A percentile compares a stretch with the other conserved stretches of the same genome.
Conservation (phyloP, 768 basidiomycete genomes). For the Pluteus cervinus region DNA sequence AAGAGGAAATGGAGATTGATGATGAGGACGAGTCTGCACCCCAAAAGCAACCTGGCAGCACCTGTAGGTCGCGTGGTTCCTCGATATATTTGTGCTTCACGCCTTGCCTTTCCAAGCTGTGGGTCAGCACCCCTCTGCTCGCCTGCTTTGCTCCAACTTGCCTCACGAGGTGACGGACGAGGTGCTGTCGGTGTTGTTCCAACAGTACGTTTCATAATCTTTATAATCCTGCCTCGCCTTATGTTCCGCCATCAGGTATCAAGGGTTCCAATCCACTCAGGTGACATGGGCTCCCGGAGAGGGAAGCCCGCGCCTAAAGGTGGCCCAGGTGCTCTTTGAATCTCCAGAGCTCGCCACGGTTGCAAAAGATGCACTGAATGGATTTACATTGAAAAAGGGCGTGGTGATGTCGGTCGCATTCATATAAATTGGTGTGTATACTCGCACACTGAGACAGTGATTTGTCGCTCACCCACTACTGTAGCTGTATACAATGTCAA, state of each 20-base stretch:
- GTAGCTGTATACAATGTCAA: background rate
- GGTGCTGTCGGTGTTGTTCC: conserved; percentile 82
- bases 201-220: conserved; percentile 60
- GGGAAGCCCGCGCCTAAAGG: conserved; percentile 69
- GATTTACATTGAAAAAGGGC: conserved; percentile 81
- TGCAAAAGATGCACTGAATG: conserved; percentile 80
- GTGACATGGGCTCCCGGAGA: conserved; percentile 66
- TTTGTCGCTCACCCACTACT: background rate
- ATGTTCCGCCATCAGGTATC: conserved; percentile 49
- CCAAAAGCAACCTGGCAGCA: conserved; percentile 26
- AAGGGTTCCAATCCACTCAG: conserved; percentile 71
- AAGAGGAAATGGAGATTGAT: conserved; percentile 92
- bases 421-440: conserved; percentile 28
- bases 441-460: background rate
- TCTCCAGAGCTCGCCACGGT: conserved; percentile 64
- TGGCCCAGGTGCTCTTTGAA: conserved; percentile 79
- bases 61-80: conserved; percentile 39
- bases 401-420: conserved; percentile 80
- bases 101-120: conserved; percentile 26
- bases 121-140: conserved; percentile 49
- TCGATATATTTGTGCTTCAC: conserved; percentile 17
- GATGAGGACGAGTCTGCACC: conserved; percentile 69
- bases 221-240: conserved; percentile 1
- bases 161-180: conserved; percentile 88
- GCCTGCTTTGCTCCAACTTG: conserved; percentile 77